These are phyloP conservation scores for Claviceps digitariae DNA, from an alignment of 2,329 filamentous ascomycete species.

Conservation along the genomic window DNA sequence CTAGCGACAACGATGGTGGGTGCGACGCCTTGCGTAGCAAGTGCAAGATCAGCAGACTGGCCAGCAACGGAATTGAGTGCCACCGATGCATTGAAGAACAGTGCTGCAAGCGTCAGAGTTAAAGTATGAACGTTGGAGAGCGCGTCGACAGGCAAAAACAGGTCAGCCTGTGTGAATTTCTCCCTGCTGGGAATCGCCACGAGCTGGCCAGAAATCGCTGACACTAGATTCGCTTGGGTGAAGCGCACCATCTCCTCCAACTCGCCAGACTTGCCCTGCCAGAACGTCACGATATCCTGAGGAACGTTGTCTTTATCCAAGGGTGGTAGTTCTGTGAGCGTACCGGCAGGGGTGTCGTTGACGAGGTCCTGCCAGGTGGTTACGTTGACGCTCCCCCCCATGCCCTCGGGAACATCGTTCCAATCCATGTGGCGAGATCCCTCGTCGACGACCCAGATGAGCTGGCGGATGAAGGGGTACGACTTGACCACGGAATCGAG, in stretches of 20 bases:
- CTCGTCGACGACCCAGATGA: conserved; percentile 88
- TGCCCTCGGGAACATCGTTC: conserved; percentile 73
- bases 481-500: conserved; percentile 57
- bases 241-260: conserved; percentile 66
- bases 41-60: conserved; percentile 52
- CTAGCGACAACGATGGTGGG: conserved; percentile 76
- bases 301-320: conserved; percentile 36
- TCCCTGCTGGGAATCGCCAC: conserved; percentile 63
- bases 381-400: conserved; percentile 61
- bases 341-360: conserved; percentile 48
- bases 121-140: conserved; percentile 71
- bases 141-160: conserved; percentile 74
- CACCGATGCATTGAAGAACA: conserved; percentile 74
- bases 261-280: conserved; percentile 39
- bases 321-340: conserved; percentile 50
- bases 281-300: conserved; percentile 52
- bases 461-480: conserved; percentile 58
- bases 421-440: conserved; percentile 90
- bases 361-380: conserved; percentile 90
- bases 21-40: conserved; percentile 60
- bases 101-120: conserved; percentile 63
- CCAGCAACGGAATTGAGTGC: conserved; percentile 82
- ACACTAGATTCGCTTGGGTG: conserved; percentile 69
- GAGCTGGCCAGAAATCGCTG: conserved; percentile 69
- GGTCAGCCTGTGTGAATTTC: conserved; percentile 58